Evolutionary conservation across 129 eudicot species (phyloP), one percentile per base, ranked within the genome.

Genomic region (Pittosporum tobira): DNA sequence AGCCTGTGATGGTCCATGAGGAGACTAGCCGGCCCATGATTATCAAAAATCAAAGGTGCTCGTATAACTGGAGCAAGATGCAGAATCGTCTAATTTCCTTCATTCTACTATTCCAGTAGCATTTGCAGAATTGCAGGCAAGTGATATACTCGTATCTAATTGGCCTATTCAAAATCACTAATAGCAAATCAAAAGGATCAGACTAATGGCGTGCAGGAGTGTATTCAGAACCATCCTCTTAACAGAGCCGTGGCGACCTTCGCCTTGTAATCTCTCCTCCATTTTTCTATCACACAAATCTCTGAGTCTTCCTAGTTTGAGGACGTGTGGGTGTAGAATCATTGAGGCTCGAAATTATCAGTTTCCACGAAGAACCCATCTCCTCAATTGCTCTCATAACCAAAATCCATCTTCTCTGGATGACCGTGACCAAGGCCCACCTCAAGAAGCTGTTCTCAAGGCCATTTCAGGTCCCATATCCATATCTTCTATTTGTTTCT

Each of bases 371-470:
- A 66, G 43, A 31, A 57, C 67, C 26, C 68, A 61, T 37, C 59
- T 29, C 49, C 68, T 76, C 31, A 69, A 63, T 60, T 67, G 82
- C 71, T 67, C 78, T 49, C 59, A 58, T 51, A 44, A 62, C 29
- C 62, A 63, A n/a, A 63, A 62, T 65, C 51, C 75, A 30, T 55
- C 70, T 19, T 49, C 71, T 36, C 70, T 40, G 12, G 66, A 74
- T 61, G 79, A 61, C 45, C 69, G 57, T 6, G 84, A 79, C 42
- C 94, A 85, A 27, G 81, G 79, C n/a, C 84, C 94, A 5, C 94
- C 95, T 61, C 98, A 91, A 64, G 99, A 91, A 48, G 94, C 90
- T 65, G 81, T 91, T 69, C 86, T 91, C 57, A 83, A 87, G 78
- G 99, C 84, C 63, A 80, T 91, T 78, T 86, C 96, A 80, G 99